A percentile compares a stretch with the other conserved stretches of the same genome.
phyloP scores from a whole-genome alignment of 73 alveolate species.

The Effrenium voratum region DNA sequence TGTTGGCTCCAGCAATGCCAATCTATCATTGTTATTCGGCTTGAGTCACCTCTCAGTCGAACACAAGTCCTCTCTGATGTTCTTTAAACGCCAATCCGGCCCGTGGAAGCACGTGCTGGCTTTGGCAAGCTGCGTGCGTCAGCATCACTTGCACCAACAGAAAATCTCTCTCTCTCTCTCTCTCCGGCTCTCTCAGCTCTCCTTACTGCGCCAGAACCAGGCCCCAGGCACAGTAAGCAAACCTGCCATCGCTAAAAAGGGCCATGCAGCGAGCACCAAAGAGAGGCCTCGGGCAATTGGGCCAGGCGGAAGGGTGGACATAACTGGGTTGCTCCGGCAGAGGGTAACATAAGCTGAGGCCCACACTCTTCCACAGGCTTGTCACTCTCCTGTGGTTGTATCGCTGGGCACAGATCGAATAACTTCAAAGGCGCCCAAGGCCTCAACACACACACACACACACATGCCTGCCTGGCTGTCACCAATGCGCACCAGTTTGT shows the following conservation, averaged over 20 bases:
- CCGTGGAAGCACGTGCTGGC: too few species aligned
- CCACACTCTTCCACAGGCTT: neutral
- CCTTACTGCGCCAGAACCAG: too few species aligned
- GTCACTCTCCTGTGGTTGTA: neutral
- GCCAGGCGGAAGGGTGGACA: neutral
- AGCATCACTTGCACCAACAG: too few species aligned
- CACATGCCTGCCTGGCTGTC: neutral
- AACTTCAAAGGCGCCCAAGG: neutral
- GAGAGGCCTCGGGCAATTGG: neutral
- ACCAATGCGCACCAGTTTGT: conserved; percentile 49
- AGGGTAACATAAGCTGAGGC: neutral
- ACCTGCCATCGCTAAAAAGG: conserved; percentile 28
- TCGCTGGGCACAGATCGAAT: neutral
- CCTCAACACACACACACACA: neutral
- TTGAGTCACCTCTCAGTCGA: too few species aligned
- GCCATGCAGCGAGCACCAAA: conserved; percentile 78
- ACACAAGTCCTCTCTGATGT: too few species aligned
- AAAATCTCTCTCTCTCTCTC: too few species aligned
- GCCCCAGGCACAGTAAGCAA: conserved; percentile 53
- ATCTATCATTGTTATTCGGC: too few species aligned
- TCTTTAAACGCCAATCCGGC: too few species aligned
- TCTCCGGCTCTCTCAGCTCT: too few species aligned
- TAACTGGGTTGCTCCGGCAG: neutral
- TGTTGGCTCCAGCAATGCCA: too few species aligned
- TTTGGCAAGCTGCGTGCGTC: too few species aligned